A percentile compares a stretch with the other conserved stretches of the same genome.
Evolutionary conservation across 805 yeast genomes (phyloP).

Genomic region (Kluyveromyces nonfermentans): DNA sequence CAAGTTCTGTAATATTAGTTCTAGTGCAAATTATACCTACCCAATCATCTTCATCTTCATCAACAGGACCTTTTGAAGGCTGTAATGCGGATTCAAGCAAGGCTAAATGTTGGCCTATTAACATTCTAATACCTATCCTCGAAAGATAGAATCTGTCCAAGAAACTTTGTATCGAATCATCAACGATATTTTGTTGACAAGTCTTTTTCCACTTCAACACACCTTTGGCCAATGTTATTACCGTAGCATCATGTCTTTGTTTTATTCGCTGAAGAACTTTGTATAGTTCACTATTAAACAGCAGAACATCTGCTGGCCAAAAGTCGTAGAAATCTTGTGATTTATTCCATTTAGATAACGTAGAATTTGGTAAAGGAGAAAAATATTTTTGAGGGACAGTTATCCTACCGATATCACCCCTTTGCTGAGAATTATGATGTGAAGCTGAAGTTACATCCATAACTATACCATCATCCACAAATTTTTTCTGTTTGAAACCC

Average conservation of each 20-base stretch:
- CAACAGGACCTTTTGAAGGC: conserved; percentile 28
- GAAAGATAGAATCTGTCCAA: conserved; percentile 84
- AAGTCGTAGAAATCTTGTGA: conserved; percentile 5
- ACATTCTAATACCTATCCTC: conserved; percentile 85
- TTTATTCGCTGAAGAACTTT: conserved; percentile 63
- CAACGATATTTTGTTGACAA: conserved; percentile 41
- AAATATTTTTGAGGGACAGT: conserved; percentile 9
- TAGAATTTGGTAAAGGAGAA: conserved; percentile 9
- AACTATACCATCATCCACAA: conserved; percentile 45
- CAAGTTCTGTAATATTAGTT: conserved; percentile 75
- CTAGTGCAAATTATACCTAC: conserved; percentile 85
- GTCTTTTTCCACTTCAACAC: conserved; percentile 79
- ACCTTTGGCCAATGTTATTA: conserved; percentile 85
- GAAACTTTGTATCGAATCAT: conserved; percentile 68
- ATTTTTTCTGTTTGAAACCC: conserved; percentile 8
- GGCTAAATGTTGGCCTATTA: conserved; percentile 90
- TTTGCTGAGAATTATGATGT: not conserved
- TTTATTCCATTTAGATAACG: conserved; percentile 4
- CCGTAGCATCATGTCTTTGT: conserved; percentile 84
- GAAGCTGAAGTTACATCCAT: conserved; percentile 16
- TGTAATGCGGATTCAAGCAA: conserved; percentile 23
- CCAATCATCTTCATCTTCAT: conserved; percentile 58
- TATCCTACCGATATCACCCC: not conserved
- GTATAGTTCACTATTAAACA: conserved; percentile 59
- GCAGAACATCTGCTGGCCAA: conserved; percentile 68